Evolutionary conservation across 1,284 basidiomycete species (phyloP).

Genomic region (Leccinum ambiguum): DNA sequence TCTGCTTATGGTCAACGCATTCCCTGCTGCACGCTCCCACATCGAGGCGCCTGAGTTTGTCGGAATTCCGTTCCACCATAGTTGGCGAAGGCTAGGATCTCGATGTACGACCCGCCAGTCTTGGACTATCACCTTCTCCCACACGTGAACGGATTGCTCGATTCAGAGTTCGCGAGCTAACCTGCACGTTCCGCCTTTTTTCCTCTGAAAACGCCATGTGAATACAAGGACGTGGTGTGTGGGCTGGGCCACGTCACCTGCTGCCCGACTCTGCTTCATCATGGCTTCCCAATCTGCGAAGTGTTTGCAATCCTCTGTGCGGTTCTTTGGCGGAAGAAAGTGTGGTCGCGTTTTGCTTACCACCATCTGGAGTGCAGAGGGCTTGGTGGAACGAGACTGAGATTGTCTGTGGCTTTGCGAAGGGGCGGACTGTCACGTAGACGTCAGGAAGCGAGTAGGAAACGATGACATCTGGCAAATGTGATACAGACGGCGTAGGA

Average conservation of each 20-base stretch:
- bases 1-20: conserved; percentile 48
- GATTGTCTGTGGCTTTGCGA: conserved; percentile 41
- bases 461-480: conserved; percentile 11
- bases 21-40: conserved; percentile 91
- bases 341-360: conserved; percentile 77
- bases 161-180: conserved; percentile 65
- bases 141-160: conserved; percentile 67
- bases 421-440: background rate
- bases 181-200: conserved; percentile 63
- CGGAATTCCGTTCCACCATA: conserved; percentile 96
- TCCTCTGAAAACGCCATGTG: conserved; percentile 48
- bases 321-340: conserved; percentile 85
- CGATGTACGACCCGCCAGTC: conserved; percentile 80
- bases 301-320: conserved; percentile 81
- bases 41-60: conserved; percentile 81
- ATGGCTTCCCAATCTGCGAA: conserved; percentile 88
- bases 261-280: conserved; percentile 81
- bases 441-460: conserved; percentile 15
- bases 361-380: conserved; percentile 71
- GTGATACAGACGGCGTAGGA: conserved; percentile 9
- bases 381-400: conserved; percentile 56
- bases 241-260: conserved; percentile 49
- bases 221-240: conserved; percentile 10
- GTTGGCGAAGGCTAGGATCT: conserved; percentile 59
- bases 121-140: conserved; percentile 81